Percentiles rank a stretch among this genome's conserved stretches.
phyloP scores from a whole-genome alignment of 148 eudicot genomes.

The Polygonum maritimum region DNA sequence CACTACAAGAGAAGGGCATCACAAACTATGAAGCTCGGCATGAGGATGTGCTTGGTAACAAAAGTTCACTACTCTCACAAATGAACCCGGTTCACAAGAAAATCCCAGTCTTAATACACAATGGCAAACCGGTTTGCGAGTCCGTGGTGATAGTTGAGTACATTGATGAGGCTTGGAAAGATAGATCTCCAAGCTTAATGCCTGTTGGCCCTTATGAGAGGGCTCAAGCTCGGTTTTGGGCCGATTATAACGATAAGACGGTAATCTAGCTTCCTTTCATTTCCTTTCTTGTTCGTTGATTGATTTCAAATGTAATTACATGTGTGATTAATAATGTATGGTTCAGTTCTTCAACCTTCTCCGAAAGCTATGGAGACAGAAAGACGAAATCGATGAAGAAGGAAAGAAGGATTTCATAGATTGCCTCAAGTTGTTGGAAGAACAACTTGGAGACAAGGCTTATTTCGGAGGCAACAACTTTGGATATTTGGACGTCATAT shows the following conservation, averaged over 20 bases:
- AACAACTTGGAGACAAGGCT: slow-evolving; percentile 12
- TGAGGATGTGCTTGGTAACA: slow-evolving; percentile 6
- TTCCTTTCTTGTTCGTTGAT: too few relatives aligned
- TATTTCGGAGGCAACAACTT: slow-evolving; percentile 15
- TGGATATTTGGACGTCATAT: slow-evolving; percentile 12
- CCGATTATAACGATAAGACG: slow-evolving; percentile 2
- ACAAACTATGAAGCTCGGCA: slow-evolving; percentile 1
- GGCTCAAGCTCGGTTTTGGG: slow-evolving; percentile 11
- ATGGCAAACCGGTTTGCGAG: neutral
- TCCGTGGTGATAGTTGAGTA: slow-evolving; percentile 6
- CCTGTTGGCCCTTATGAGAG: neutral
- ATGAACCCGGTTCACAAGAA: slow-evolving; percentile 14
- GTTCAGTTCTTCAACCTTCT: too few relatives aligned
- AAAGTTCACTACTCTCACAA: slow-evolving; percentile 7
- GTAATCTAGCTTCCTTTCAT: too few relatives aligned
- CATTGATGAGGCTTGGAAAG: slow-evolving; percentile 13
- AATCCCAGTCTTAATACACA: slow-evolving; percentile 3
- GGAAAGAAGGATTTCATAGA: neutral
- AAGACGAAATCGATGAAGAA: neutral
- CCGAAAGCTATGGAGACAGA: too few relatives aligned
- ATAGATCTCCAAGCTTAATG: neutral
- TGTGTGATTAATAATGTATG: too few relatives aligned
- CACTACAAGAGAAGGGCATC: neutral
- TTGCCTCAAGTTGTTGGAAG: neutral
- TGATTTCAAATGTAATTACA: too few relatives aligned